Evolutionary conservation across 306 rosid species (phyloP).

Genomic region (Mimosa bimucronata): DNA sequence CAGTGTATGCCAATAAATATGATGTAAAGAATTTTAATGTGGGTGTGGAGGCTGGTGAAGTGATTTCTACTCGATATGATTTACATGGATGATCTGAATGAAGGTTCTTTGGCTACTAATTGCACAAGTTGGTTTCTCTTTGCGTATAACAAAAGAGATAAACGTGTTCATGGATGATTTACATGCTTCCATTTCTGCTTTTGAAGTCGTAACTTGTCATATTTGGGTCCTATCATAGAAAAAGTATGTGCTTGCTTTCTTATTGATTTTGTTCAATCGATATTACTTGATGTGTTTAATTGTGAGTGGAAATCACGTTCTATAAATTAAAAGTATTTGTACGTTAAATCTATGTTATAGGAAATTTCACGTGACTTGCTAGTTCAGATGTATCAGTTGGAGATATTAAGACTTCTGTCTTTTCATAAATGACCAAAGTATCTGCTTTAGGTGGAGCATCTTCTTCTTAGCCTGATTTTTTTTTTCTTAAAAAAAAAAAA

Average conservation of each 20-base stretch:
- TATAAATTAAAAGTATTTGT: background rate
- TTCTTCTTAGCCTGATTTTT: background rate
- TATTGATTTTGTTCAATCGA: background rate
- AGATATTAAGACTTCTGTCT: background rate
- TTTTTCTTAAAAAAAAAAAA: no score
- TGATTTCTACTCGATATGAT: background rate
- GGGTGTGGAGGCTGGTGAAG: background rate
- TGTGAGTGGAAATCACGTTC: background rate
- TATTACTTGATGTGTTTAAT: background rate
- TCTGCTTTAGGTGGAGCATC: background rate
- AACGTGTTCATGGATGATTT: no score
- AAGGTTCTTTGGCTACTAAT: background rate
- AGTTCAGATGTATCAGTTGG: constrained; percentile 31
- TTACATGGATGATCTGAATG: background rate
- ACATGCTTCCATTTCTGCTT: no score
- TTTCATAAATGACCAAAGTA: background rate
- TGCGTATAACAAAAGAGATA: constrained; percentile 31
- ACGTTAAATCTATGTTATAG: constrained; percentile 23
- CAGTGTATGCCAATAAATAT: background rate
- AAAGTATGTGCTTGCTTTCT: constrained; percentile 7
- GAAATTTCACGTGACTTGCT: constrained; percentile 35
- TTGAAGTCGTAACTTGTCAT: constrained; percentile 25
- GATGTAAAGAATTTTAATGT: background rate
- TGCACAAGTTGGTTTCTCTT: constrained; percentile 30
- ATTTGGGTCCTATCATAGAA: constrained; percentile 24